Percentiles rank a stretch among this genome's conserved stretches.
Conservation (phyloP, 371 early-diverging fungal genomes). For the Capillidium rhysosporum region DNA sequence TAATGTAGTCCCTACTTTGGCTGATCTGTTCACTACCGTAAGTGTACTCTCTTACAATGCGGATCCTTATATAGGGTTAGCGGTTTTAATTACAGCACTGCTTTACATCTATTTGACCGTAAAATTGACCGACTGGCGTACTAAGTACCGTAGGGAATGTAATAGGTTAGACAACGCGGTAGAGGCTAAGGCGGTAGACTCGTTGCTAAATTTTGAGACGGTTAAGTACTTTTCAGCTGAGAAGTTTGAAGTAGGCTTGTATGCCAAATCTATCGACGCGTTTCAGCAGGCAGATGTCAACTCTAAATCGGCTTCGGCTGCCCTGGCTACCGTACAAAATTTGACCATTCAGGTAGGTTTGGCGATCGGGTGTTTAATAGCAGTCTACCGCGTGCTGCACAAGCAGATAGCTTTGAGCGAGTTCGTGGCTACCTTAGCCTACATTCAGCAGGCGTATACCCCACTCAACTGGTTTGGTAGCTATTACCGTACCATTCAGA, state of each 20-base stretch:
- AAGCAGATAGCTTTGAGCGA: slow-evolving; percentile 57
- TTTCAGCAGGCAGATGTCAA: slow-evolving; percentile 69
- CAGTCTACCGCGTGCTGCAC: slow-evolving; percentile 52
- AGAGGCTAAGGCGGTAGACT: slow-evolving; percentile 68
- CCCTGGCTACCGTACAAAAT: slow-evolving; percentile 72
- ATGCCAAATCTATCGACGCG: slow-evolving; percentile 42
- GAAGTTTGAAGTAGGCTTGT: slow-evolving; percentile 56
- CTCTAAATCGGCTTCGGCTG: slow-evolving; percentile 38
- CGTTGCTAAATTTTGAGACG: slow-evolving; percentile 87
- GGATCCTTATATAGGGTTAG: slow-evolving; percentile 54
- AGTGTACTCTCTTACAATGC: slow-evolving; percentile 44
- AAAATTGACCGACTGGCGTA: slow-evolving; percentile 79
- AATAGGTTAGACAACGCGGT: slow-evolving; percentile 56
- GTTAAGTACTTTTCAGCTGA: slow-evolving; percentile 77
- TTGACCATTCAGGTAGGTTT: slow-evolving; percentile 64
- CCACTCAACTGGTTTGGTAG: slow-evolving; percentile 31
- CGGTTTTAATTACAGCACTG: slow-evolving; percentile 71
- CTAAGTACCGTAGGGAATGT: slow-evolving; percentile 52
- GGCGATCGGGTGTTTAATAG: slow-evolving; percentile 48
- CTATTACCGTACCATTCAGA: slow-evolving; percentile 15
- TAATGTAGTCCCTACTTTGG: slow-evolving; percentile 69
- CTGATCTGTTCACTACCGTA: slow-evolving; percentile 70
- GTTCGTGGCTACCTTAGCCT: slow-evolving; percentile 70
- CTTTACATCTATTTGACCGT: slow-evolving; percentile 68
- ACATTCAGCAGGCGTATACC: slow-evolving; percentile 56